These are phyloP conservation scores for Triticum monococcum DNA, from an alignment of 176 grass and related monocot genomes.

Conservation along the genomic window DNA sequence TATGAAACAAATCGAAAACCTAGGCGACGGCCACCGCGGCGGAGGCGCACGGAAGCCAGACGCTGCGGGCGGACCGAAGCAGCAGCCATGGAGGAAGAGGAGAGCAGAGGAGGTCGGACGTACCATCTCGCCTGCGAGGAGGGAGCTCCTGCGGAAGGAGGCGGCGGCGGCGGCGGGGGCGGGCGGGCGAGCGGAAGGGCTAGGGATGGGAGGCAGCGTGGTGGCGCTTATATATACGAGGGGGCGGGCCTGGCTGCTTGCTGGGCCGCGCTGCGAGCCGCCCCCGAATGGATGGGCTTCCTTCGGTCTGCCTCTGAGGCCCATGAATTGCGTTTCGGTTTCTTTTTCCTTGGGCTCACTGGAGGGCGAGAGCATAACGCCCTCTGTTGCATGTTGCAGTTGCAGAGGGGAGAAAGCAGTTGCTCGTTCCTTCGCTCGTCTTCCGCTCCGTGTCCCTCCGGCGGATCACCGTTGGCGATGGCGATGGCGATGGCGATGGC, in stretches of 20 bases:
- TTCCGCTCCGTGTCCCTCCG: background rate
- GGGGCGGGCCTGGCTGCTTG: background rate
- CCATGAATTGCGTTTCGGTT: background rate
- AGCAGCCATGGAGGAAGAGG: background rate
- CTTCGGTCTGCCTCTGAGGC: background rate
- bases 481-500: background rate
- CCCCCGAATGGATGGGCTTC: background rate
- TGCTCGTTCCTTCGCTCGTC: background rate
- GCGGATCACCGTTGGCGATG: background rate
- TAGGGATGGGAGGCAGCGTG: background rate
- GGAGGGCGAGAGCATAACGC: background rate
- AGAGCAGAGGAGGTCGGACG: background rate
- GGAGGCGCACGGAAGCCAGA: background rate
- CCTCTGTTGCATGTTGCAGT: no score
- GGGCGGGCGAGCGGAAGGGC: background rate
- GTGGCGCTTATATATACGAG: background rate
- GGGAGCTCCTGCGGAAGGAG: background rate
- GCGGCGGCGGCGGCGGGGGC: slow-evolving; percentile 2
- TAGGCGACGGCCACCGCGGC: background rate
- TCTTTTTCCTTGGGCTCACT: background rate
- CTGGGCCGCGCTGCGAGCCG: background rate
- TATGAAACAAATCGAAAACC: background rate
- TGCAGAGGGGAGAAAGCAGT: background rate
- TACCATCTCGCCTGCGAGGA: slow-evolving; percentile 18
- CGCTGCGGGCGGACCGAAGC: background rate